These are phyloP conservation scores for Rhizopogon roseolus DNA, from an alignment of 768 basidiomycete species.

Conservation along the genomic window DNA sequence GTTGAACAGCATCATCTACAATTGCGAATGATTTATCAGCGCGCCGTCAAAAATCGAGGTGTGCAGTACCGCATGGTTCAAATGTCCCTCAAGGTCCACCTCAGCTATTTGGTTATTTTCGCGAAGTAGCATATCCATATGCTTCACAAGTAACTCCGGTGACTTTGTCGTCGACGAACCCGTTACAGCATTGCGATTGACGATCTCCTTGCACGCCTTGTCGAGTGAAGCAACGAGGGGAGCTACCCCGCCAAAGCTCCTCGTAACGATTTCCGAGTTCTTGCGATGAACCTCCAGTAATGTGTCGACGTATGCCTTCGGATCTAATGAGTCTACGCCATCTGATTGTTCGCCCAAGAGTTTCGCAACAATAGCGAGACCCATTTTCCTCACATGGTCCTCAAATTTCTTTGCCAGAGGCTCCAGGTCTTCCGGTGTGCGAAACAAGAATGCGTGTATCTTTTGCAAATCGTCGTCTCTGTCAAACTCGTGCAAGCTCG, in stretches of 20 bases:
- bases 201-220: conserved; percentile 91
- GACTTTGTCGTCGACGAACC: conserved; percentile 80
- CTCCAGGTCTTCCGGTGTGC: conserved; percentile 89
- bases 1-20: conserved; percentile 93
- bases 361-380: conserved; percentile 75
- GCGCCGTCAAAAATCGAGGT: neutral
- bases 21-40: conserved; percentile 4
- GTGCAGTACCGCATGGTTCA: conserved; percentile 78
- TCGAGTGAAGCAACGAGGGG: conserved; percentile 92
- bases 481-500: conserved; percentile 83
- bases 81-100: conserved; percentile 80
- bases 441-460: conserved; percentile 87
- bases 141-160: conserved; percentile 88
- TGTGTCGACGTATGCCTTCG: conserved; percentile 91
- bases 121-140: conserved; percentile 80
- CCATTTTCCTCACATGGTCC: conserved; percentile 90
- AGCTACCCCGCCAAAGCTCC: conserved; percentile 87
- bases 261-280: conserved; percentile 81
- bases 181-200: conserved; percentile 88
- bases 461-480: conserved; percentile 92
- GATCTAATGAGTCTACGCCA: conserved; percentile 64
- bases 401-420: conserved; percentile 90
- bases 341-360: conserved; percentile 51
- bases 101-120: conserved; percentile 96
- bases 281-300: conserved; percentile 87